Conservation (phyloP, 2,329 filamentous ascomycete species). For the Pseudogymnoascus destructans region DNA sequence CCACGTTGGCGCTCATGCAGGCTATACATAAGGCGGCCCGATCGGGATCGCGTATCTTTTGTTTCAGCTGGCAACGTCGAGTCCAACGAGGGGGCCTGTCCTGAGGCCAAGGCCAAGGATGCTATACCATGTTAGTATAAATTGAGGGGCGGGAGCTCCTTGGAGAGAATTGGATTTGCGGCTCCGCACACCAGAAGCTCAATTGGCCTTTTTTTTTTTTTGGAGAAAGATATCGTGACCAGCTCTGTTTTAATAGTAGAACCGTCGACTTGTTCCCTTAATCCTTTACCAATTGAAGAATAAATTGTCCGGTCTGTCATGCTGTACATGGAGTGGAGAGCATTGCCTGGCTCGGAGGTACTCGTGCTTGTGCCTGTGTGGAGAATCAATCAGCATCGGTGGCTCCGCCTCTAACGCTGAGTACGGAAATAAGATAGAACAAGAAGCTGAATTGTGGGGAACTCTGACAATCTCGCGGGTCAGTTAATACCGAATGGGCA, state of each 20-base stretch:
- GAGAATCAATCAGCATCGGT: constrained; percentile 7
- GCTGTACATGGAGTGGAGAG: background rate
- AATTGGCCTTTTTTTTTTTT: background rate
- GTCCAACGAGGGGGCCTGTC: constrained; percentile 3
- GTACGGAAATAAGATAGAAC: background rate
- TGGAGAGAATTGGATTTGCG: background rate
- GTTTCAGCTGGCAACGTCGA: constrained; percentile 3
- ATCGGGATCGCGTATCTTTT: constrained; percentile 8
- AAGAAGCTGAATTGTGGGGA: constrained; percentile 3
- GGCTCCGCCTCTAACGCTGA: constrained; percentile 6
- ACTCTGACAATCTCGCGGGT: constrained; percentile 1
- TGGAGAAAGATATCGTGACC: background rate
- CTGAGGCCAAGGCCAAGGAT: background rate
- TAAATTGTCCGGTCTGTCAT: constrained; percentile 1
- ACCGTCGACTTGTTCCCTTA: background rate
- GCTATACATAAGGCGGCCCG: constrained; percentile 5
- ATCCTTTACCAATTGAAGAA: constrained; percentile 1
- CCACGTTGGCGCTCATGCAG: constrained; percentile 8
- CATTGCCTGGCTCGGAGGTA: background rate
- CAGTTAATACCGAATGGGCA: background rate
- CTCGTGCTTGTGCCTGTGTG: background rate
- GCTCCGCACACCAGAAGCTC: constrained; percentile 5
- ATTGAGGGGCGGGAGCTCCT: background rate
- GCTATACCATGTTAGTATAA: constrained; percentile 2
- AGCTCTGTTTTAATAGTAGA: background rate